Evolutionary conservation across 805 yeast species (phyloP), one percentile per base, ranked within the genome.

Genomic region (Lipomyces sp.): DNA sequence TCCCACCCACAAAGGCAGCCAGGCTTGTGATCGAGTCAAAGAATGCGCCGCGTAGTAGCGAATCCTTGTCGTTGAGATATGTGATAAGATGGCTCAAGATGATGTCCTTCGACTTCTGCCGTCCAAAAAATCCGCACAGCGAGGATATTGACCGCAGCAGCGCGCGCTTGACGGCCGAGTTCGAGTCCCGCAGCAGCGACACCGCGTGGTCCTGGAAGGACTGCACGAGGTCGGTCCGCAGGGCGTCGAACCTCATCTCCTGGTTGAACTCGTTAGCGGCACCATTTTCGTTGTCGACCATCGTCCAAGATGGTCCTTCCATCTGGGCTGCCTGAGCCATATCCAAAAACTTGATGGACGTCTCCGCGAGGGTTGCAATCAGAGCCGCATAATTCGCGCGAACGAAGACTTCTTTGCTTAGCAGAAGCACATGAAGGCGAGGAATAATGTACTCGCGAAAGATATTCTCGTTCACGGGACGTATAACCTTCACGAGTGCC

Each of bases 51-150:
- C 95, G 73, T 21, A 93, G 70, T 19, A 80, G 76, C 0, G 83
- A 70, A 61, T 82, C 81, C 48, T 80, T 75, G 63, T 90, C 96
- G 66, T 93, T 93, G 56, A 93, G 69, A 63, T 89, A 93, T 0
- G 98, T 90, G 39, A 93, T 90, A 49, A 90, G 71, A 70, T 93
- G 98, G 39, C 96, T 89, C 41, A 93, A 69, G 21, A 93, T 81
- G 36, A 93, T 73, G 64, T 93, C 98, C 63, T 86, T 90, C 0
- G 96, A 84, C 59, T 82, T 86, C 47, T 87, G 95, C 48, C 83
- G 81, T 0, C 96, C 96, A 63, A 93, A 82, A 51, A 84, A 85
- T 8, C 82, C 74, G 60, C 96, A 87, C 2, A 93, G 66, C 0
- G 89, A 86, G 6, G 84, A 70, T n/a, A 90, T 83, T 53, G 86